Evolutionary conservation across 495 filamentous ascomycete genomes (phyloP).

Genomic region (Hyaloscypha variabilis): DNA sequence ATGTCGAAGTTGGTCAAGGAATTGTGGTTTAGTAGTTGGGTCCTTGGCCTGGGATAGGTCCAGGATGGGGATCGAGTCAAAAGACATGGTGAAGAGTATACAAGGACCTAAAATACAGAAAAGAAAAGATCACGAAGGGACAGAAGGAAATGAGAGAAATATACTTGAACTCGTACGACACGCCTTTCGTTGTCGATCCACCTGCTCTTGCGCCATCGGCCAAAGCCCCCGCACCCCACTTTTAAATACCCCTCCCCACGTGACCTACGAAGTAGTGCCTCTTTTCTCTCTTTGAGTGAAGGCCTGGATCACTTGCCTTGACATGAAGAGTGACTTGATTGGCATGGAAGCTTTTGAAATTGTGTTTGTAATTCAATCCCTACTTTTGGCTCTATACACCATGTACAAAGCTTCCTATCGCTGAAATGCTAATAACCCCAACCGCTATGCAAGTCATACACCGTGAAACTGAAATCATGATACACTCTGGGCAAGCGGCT

Average conservation of each 20-base stretch:
- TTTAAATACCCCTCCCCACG: neutral
- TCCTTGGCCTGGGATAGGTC: constrained; percentile 69
- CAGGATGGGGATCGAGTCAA: constrained; percentile 79
- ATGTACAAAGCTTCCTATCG: constrained; percentile 13
- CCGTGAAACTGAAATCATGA: constrained; percentile 6
- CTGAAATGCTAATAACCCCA: constrained; percentile 21
- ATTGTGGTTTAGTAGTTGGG: constrained; percentile 70
- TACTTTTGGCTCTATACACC: constrained; percentile 13
- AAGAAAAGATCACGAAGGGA: neutral
- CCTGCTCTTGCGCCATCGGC: neutral
- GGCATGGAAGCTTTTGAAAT: neutral
- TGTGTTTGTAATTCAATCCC: constrained; percentile 13
- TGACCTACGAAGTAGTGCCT: too few species aligned
- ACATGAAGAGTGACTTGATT: neutral
- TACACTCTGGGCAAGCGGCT: constrained; percentile 34
- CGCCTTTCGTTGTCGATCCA: neutral
- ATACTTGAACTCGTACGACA: neutral
- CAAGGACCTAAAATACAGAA: neutral
- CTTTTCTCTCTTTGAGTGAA: neutral
- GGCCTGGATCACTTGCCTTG: neutral
- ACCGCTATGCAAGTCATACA: constrained; percentile 23
- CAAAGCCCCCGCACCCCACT: neutral
- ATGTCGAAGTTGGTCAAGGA: constrained; percentile 72
- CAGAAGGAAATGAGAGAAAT: neutral
- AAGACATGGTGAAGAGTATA: constrained; percentile 43